Base-by-base conservation (phyloP, 768 basidiomycete genomes). In the Rhodotorula sphaerocarpa region DNA sequence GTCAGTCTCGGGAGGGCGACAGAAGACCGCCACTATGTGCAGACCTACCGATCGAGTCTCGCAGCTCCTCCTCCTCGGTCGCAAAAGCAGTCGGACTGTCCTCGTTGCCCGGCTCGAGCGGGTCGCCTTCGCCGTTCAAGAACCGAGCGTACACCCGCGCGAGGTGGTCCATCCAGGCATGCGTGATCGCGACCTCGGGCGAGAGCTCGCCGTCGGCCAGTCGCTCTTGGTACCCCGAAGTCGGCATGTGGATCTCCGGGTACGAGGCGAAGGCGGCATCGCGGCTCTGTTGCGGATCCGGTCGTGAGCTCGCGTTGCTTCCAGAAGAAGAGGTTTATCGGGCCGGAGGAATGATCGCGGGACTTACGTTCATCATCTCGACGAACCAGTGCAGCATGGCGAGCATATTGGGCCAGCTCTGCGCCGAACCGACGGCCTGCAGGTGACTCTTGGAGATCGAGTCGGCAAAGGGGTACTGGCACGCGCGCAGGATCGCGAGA, bases 371-470 rank as follows among this genome's bases (percentile, higher is more conserved):
- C 71, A 86, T 85, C 67, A 88, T 75, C 70, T 88, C 85, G 12
- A 87, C 88, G 20, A 99, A 77, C 95, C 95, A 99, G 75, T 92
- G 87, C 39, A 97, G 74, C 71, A 88, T 86, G 27, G 87, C 93
- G 21, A 97, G 79, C 30, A 95, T 76, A 27, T 83, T 79, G 0
- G 90, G 88, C 95, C 93, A 97, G n/a, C 86, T 84, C 75, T 89
- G 87, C 79, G 87, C 86, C 57, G 85, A 86, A 0, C 88, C 92
- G 0, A 90, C 87, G 3, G 91, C 86, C 12, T 85, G 85, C 7
- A 97, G 76, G 81, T 88, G 89, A 67, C 88, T 91, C 55, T 84
- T 84, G 69, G 90, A 88, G 23, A 96, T 81, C 60, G 82, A 80
- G 54, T 84, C 80, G 6, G 83, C 80, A 61, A 84, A 87, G 0